phyloP scores from a whole-genome alignment of 768 basidiomycete genomes.

The Tricholoma sp. region DNA sequence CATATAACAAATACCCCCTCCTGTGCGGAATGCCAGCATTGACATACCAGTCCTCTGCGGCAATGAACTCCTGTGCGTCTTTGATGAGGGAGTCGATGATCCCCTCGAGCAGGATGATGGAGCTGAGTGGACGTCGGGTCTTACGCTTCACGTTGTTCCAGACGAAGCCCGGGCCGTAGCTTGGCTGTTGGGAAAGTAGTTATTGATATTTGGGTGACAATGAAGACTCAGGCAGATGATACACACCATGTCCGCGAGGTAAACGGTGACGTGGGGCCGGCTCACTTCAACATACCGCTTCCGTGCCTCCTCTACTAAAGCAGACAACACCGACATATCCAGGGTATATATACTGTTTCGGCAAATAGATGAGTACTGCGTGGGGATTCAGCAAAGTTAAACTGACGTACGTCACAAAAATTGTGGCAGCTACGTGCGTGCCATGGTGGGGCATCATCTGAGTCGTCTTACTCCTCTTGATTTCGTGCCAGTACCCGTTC shows the following conservation, averaged over 20 bases:
- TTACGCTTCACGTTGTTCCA: slow-evolving; percentile 47
- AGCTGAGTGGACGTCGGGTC: slow-evolving; percentile 43
- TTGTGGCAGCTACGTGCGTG: slow-evolving; percentile 13
- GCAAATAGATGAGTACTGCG: neutral
- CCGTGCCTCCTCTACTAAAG: slow-evolving; percentile 31
- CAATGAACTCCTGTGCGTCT: slow-evolving; percentile 50
- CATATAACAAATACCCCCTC: slow-evolving; percentile 52
- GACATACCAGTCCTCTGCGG: slow-evolving; percentile 52
- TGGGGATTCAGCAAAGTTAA: neutral
- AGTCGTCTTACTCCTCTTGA: slow-evolving; percentile 20
- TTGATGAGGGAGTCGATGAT: slow-evolving; percentile 40
- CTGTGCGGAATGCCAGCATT: slow-evolving; percentile 54
- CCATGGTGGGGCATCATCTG: slow-evolving; percentile 7
- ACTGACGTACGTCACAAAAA: slow-evolving; percentile 25
- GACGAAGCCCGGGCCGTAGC: slow-evolving; percentile 29
- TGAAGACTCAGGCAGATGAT: neutral
- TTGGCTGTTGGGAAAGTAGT: slow-evolving; percentile 20
- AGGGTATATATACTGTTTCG: slow-evolving; percentile 33
- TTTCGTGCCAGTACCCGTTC: slow-evolving; percentile 35
- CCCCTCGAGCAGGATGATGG: slow-evolving; percentile 47
- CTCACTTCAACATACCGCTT: slow-evolving; percentile 29
- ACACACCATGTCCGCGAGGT: slow-evolving; percentile 27
- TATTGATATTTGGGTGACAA: neutral
- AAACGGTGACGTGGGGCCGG: slow-evolving; percentile 29
- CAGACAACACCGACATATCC: slow-evolving; percentile 28